phyloP scores from a whole-genome alignment of 2,329 filamentous ascomycete species.

The Cladosporium sp. region DNA sequence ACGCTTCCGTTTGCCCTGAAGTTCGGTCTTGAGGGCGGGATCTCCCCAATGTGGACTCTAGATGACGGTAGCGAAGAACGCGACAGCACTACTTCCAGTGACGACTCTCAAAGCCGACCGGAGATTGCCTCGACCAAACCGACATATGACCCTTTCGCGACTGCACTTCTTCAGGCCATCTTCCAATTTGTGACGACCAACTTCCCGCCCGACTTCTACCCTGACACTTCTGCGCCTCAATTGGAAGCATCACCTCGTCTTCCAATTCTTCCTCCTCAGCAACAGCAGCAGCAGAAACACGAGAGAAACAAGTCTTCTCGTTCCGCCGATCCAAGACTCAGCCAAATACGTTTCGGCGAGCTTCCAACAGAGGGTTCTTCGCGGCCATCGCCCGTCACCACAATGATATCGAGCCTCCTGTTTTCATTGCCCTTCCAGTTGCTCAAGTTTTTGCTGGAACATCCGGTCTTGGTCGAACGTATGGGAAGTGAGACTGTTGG shows the following conservation, averaged over 20 bases:
- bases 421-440: constrained; percentile 64
- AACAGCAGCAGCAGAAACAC: constrained; percentile 17
- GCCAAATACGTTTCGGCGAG: constrained; percentile 67
- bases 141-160: constrained; percentile 50
- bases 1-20: constrained; percentile 55
- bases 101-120: constrained; percentile 1
- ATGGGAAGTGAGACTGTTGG: constrained; percentile 27
- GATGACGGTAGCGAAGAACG: constrained; percentile 26
- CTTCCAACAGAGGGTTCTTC: constrained; percentile 36
- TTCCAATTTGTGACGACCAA: constrained; percentile 55
- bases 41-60: constrained; percentile 32
- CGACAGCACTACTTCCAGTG: constrained; percentile 33
- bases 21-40: constrained; percentile 49
- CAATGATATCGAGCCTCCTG: constrained; percentile 58
- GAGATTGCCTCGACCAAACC: constrained; percentile 12
- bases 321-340: constrained; percentile 48
- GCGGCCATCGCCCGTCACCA: constrained; percentile 32
- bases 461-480: constrained; percentile 45
- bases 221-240: constrained; percentile 48
- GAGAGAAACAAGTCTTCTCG: constrained; percentile 31
- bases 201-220: constrained; percentile 54
- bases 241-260: constrained; percentile 44
- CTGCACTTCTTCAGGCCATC: constrained; percentile 49
- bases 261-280: constrained; percentile 24
- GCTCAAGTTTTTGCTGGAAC: constrained; percentile 60